Evolutionary conservation across 2,329 filamentous ascomycete genomes (phyloP).

Genomic region (Cryphonectria japonica): DNA sequence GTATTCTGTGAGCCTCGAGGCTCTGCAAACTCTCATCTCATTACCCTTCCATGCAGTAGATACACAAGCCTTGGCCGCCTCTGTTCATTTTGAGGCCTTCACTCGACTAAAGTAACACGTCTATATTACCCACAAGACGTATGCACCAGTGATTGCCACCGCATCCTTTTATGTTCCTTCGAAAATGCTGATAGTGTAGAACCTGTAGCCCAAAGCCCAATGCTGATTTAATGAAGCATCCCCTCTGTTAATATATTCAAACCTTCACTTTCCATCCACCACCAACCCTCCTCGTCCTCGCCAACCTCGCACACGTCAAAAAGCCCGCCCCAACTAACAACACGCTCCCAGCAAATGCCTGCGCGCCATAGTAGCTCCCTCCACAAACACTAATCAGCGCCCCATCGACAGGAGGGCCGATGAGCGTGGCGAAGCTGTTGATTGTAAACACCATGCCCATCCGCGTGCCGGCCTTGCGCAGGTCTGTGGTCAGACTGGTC

Average conservation of each 20-base stretch:
- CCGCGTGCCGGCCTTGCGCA: constrained; percentile 55
- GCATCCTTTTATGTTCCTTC: background rate
- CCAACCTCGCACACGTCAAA: constrained; percentile 44
- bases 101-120: background rate
- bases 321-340: constrained; percentile 48
- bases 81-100: background rate
- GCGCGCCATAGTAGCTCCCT: constrained; percentile 51
- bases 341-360: constrained; percentile 51
- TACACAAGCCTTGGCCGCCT: background rate
- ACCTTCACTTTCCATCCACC: constrained; percentile 47
- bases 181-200: too few species aligned
- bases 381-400: constrained; percentile 49
- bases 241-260: background rate
- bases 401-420: constrained; percentile 56
- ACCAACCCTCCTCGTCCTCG: constrained; percentile 43
- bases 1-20: background rate
- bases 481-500: constrained; percentile 56
- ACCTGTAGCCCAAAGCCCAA: background rate
- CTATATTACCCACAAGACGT: background rate
- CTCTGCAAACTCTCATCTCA: background rate
- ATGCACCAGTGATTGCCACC: background rate
- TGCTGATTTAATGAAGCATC: background rate
- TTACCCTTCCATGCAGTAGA: background rate
- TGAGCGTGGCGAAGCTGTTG: constrained; percentile 56
- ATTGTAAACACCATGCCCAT: constrained; percentile 64